phyloP scores from a whole-genome alignment of 2,329 filamentous ascomycete genomes.

The Gyromitra esculenta region DNA sequence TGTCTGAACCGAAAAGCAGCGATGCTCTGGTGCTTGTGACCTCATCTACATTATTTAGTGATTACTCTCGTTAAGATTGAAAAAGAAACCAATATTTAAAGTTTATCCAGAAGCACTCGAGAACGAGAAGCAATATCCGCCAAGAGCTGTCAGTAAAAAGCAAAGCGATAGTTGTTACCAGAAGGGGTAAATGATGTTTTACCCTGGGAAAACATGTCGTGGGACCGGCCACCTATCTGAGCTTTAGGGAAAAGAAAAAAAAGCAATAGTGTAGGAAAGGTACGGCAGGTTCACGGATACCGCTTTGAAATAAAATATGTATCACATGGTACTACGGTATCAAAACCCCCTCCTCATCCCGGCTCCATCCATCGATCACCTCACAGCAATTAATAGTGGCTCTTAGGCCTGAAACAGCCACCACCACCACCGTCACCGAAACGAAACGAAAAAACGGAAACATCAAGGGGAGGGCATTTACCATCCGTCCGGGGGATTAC shows the following conservation, averaged over 20 bases:
- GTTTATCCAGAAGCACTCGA: too few species aligned
- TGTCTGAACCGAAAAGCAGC: not conserved
- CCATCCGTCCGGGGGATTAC: not conserved
- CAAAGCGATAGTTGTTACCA: not conserved
- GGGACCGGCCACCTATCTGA: not conserved
- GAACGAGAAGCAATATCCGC: not conserved
- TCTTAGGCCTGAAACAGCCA: too few species aligned
- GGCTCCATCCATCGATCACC: too few species aligned
- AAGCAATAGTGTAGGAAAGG: not conserved
- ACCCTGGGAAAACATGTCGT: not conserved
- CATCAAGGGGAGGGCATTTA: not conserved
- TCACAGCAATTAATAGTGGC: too few species aligned
- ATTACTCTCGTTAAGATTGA: not conserved
- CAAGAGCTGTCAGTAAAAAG: not conserved
- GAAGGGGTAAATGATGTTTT: not conserved
- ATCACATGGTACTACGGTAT: too few species aligned
- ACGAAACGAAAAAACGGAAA: not conserved
- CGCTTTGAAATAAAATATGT: too few species aligned
- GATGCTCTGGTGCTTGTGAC: not conserved
- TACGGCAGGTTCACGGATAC: too few species aligned
- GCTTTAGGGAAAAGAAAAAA: not conserved
- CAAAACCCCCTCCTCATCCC: too few species aligned
- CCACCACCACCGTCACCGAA: not conserved
- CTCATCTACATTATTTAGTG: too few species aligned
- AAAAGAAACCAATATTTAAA: not conserved